A percentile compares a stretch with the other conserved stretches of the same genome.
These are phyloP conservation scores for Tausonia pullulans DNA, from an alignment of 1,284 basidiomycete genomes.

Conservation along the genomic window DNA sequence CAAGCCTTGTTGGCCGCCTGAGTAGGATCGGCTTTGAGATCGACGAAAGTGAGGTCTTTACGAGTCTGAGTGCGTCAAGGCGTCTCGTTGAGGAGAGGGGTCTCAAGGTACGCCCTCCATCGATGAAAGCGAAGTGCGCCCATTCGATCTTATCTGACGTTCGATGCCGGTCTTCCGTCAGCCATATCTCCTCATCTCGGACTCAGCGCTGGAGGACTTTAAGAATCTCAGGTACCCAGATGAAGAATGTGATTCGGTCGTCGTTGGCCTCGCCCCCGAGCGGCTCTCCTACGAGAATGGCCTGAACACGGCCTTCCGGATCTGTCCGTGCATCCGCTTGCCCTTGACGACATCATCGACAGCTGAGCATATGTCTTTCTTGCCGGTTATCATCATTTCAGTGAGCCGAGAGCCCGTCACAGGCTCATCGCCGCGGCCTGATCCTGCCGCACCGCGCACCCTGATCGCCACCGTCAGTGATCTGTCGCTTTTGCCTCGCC, in stretches of 20 bases:
- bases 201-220: conserved; percentile 48
- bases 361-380: too few relatives aligned
- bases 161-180: too few relatives aligned
- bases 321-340: conserved; percentile 27
- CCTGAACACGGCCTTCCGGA: conserved; percentile 55
- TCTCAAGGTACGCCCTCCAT: too few relatives aligned
- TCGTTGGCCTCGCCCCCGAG: conserved; percentile 52
- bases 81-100: conserved; percentile 37
- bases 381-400: not conserved
- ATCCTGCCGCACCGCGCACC: not conserved
- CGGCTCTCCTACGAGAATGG: conserved; percentile 43
- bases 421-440: not conserved
- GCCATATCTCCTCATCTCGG: conserved; percentile 50
- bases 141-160: too few relatives aligned
- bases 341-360: not conserved
- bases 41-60: conserved; percentile 43
- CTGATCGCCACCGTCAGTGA: conserved; percentile 9
- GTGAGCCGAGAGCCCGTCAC: conserved; percentile 7
- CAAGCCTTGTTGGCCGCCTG: conserved; percentile 39
- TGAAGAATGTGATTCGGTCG: conserved; percentile 46
- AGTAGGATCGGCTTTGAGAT: conserved; percentile 45
- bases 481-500: not conserved
- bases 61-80: conserved; percentile 51
- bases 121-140: too few relatives aligned
- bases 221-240: conserved; percentile 19